Evolutionary conservation across 768 basidiomycete genomes (phyloP), one percentile per base, ranked within the genome.

Genomic region (Auriscalpium orientale): DNA sequence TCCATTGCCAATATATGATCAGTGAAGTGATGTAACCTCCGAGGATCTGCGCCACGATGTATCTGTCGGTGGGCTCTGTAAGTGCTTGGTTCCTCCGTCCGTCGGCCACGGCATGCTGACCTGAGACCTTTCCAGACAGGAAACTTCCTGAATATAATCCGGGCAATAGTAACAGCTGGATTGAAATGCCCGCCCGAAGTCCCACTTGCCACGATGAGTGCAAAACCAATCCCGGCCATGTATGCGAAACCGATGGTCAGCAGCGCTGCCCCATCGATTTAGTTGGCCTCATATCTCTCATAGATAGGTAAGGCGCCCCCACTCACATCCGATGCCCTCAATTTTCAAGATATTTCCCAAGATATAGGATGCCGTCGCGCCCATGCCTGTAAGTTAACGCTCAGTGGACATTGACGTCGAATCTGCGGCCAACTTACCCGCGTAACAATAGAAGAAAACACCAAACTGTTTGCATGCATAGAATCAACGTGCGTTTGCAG

Each of bases 131-230:
- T 87, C 46, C 65, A 54, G 11, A 67, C 54, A 4, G 84, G 82
- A 67, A 85, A 85, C 1, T 75, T 76, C 56, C 70, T 79, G 73
- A 79, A 79, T 6, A 83, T 7, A 15, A 75, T 70, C 44, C 76
- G 68, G 7, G 75, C 67, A 49, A 85, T 72, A 7, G 83, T 81
- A 15, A 87, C 74, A 54, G 78, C 75, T 3, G 87, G 88, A 46
- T 70, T 72, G 57, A 76, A 67, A 63, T 76, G 74, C 1, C 70
- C 70, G 6, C 71, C 69, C 1, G 70, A 72, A 2, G 68, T 67
- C 2, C 66, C 57, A 10, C 64, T 64, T 16, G 66, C 68, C 2
- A 68, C 62, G 35, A 67, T 55, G 40, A 74, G 54, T 21, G 72
- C 72, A 28, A 72, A 54, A 35, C 66, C 61, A 58, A 72, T 72